phyloP scores from a whole-genome alignment of 208 protist genomes.

The Trypanosoma conorhini region DNA sequence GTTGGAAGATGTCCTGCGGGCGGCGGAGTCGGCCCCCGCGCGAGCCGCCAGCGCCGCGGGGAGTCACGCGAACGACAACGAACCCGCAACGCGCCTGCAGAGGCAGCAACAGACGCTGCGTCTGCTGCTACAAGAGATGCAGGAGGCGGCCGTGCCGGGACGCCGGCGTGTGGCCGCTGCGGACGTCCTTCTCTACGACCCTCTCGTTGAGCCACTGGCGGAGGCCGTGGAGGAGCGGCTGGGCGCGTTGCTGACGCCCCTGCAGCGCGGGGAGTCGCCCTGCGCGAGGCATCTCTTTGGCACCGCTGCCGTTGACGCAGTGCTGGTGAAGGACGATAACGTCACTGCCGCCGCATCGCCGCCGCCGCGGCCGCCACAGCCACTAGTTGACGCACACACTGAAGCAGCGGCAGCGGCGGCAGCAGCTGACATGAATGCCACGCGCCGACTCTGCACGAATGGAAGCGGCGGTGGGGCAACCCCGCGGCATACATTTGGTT shows the following conservation, averaged over 20 bases:
- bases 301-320: not conserved
- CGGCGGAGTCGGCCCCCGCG: not conserved
- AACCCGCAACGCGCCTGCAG: not conserved
- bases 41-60: not conserved
- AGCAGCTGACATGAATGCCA: not conserved
- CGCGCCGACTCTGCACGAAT: not conserved
- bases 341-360: not conserved
- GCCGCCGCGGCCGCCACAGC: not conserved
- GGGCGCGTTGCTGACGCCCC: not conserved
- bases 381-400: not conserved
- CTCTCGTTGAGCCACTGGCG: conserved; percentile 2
- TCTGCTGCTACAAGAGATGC: conserved; percentile 3
- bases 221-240: conserved; percentile 1
- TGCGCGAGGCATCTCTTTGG: not conserved
- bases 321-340: not conserved
- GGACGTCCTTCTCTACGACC: not conserved
- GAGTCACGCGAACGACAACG: not conserved
- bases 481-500: conserved; percentile 20
- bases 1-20: not conserved
- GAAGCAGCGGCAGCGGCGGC: not conserved
- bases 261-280: not conserved
- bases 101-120: not conserved
- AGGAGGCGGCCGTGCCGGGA: not conserved
- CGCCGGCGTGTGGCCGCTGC: not conserved
- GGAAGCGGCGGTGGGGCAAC: not conserved